Conservation (phyloP, 768 basidiomycete genomes). For the Lyophyllum semitale region DNA sequence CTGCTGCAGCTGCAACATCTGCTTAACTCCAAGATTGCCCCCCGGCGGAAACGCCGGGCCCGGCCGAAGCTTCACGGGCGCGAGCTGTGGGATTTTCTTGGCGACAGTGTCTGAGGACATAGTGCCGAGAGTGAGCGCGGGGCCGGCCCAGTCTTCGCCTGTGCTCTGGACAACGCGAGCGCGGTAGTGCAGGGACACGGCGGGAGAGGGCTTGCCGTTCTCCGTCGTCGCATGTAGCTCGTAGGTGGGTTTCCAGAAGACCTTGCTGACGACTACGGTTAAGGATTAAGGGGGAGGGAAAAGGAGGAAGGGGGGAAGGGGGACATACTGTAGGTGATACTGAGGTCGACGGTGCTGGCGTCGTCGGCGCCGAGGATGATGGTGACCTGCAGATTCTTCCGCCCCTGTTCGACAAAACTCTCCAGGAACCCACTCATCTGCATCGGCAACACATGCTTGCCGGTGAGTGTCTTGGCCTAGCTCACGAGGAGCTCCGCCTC, state of each 20-base stretch:
- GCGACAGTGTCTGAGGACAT: conserved; percentile 35
- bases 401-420: too few relatives aligned
- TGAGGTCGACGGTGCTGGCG: conserved; percentile 40
- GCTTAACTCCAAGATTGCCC: neutral
- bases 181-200: too few relatives aligned
- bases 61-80: conserved; percentile 30
- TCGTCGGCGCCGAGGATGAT: conserved; percentile 44
- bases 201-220: conserved; percentile 42
- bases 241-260: conserved; percentile 55
- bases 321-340: conserved; percentile 52
- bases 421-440: conserved; percentile 43
- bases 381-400: conserved; percentile 38
- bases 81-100: conserved; percentile 36
- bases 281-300: too few relatives aligned
- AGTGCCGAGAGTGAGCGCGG: conserved; percentile 54
- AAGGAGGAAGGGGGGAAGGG: neutral
- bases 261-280: conserved; percentile 51
- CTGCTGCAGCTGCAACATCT: neutral
- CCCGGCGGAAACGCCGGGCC: too few relatives aligned
- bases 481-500: conserved; percentile 42
- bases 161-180: conserved; percentile 54
- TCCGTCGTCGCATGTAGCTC: conserved; percentile 47
- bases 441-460: conserved; percentile 39
- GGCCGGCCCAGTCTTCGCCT: conserved; percentile 61
- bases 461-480: too few relatives aligned